Percentiles rank a stretch among this genome's conserved stretches.
phyloP scores from a whole-genome alignment of 2,329 filamentous ascomycete genomes.

The Diplodia mutila region DNA sequence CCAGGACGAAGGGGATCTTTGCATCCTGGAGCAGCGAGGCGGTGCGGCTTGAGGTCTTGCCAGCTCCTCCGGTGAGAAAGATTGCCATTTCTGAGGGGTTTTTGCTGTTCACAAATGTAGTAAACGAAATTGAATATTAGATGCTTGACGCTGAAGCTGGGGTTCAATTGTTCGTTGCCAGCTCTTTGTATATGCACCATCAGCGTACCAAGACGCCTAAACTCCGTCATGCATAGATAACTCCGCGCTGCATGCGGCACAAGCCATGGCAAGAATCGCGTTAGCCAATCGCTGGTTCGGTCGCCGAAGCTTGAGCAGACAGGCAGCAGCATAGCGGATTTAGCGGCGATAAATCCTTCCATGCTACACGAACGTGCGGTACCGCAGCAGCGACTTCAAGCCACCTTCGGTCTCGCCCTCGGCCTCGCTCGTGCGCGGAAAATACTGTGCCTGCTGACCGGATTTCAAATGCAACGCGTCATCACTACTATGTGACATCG shows the following conservation, averaged over 20 bases:
- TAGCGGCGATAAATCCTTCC: not conserved
- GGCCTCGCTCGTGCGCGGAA: not conserved
- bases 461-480: too few species aligned
- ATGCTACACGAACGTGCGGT: not conserved
- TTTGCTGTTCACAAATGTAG: too few species aligned
- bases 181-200: not conserved
- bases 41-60: constrained; percentile 50
- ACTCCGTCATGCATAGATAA: not conserved
- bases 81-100: constrained; percentile 35
- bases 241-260: not conserved
- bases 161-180: not conserved
- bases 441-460: too few species aligned
- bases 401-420: constrained; percentile 1
- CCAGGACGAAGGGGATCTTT: constrained; percentile 36
- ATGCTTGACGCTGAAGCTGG: too few species aligned
- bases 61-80: constrained; percentile 52
- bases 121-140: too few species aligned
- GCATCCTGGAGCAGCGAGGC: constrained; percentile 39
- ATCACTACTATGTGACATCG: too few species aligned
- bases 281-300: too few species aligned
- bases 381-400: not conserved
- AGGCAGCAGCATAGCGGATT: not conserved
- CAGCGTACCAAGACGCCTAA: constrained; percentile 2
- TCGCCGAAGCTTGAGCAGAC: too few species aligned
- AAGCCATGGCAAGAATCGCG: not conserved